phyloP scores from a whole-genome alignment of 495 filamentous ascomycete species.

The Margaritispora aquatica region DNA sequence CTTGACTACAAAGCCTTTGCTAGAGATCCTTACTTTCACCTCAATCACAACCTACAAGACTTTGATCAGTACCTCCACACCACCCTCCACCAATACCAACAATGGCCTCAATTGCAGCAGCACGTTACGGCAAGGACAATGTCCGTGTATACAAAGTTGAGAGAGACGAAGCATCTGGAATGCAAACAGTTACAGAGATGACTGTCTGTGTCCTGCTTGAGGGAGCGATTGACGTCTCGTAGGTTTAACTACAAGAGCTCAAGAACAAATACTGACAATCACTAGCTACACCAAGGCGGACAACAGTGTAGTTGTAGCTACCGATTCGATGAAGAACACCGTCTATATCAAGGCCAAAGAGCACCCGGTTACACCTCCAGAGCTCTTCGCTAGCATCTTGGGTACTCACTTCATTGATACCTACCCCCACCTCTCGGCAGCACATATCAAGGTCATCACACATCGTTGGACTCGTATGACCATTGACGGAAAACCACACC shows the following conservation, averaged over 20 bases:
- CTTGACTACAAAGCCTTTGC: neutral
- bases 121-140: conserved; percentile 95
- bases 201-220: conserved; percentile 86
- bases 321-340: conserved; percentile 97
- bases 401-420: conserved; percentile 81
- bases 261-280: neutral
- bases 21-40: neutral
- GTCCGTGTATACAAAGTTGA: conserved; percentile 95
- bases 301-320: conserved; percentile 92
- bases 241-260: conserved; percentile 25
- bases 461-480: conserved; percentile 91
- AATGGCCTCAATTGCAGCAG: conserved; percentile 60
- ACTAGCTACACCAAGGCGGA: conserved; percentile 83
- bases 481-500: conserved; percentile 84
- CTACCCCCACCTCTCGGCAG: conserved; percentile 80
- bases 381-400: conserved; percentile 81
- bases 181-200: conserved; percentile 89
- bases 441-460: conserved; percentile 72
- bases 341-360: conserved; percentile 92
- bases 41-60: neutral
- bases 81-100: conserved; percentile 11
- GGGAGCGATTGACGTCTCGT: conserved; percentile 87
- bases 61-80: neutral
- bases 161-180: conserved; percentile 62
- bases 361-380: conserved; percentile 85